phyloP scores from a whole-genome alignment of 2,329 filamentous ascomycete genomes.

The Tolypocladium ovalisporum region DNA sequence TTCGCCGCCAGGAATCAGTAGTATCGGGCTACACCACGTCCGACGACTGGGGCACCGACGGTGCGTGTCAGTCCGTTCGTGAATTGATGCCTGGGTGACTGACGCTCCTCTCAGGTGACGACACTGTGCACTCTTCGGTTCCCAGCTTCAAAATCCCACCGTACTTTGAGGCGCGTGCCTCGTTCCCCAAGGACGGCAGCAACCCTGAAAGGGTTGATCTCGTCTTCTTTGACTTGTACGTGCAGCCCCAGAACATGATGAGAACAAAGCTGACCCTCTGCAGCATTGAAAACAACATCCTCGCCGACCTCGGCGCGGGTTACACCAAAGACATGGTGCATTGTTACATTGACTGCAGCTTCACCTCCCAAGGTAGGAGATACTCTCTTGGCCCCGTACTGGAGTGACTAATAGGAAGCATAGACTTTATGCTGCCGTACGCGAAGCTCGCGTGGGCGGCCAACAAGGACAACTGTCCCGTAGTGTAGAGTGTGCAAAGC shows the following conservation, averaged over 20 bases:
- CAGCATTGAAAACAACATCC: conserved; percentile 26
- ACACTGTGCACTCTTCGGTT: conserved; percentile 39
- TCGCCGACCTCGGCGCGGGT: conserved; percentile 22
- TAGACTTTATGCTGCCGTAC: conserved; percentile 27
- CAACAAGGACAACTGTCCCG: conserved; percentile 22
- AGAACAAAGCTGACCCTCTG: background rate
- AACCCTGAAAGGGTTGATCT: conserved; percentile 36
- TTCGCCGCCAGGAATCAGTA: conserved; percentile 36
- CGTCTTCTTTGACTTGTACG: conserved; percentile 41
- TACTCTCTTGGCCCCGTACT: too few species aligned
- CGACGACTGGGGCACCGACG: conserved; percentile 44
- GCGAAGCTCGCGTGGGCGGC: conserved; percentile 25
- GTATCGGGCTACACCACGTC: conserved; percentile 41
- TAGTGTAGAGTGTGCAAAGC: conserved; percentile 2
- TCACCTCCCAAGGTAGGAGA: conserved; percentile 21
- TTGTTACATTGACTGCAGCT: conserved; percentile 28
- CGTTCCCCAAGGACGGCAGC: conserved; percentile 31
- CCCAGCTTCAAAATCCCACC: conserved; percentile 35
- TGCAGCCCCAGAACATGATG: background rate
- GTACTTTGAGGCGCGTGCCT: conserved; percentile 37
- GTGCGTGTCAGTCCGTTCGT: conserved; percentile 2
- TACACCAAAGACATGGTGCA: conserved; percentile 23
- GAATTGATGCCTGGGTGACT: background rate
- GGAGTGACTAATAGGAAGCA: background rate
- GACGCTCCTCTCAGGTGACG: conserved; percentile 28